Evolutionary conservation across 176 grass and related monocot genomes (phyloP).

Genomic region (Phyllostachys edulis): DNA sequence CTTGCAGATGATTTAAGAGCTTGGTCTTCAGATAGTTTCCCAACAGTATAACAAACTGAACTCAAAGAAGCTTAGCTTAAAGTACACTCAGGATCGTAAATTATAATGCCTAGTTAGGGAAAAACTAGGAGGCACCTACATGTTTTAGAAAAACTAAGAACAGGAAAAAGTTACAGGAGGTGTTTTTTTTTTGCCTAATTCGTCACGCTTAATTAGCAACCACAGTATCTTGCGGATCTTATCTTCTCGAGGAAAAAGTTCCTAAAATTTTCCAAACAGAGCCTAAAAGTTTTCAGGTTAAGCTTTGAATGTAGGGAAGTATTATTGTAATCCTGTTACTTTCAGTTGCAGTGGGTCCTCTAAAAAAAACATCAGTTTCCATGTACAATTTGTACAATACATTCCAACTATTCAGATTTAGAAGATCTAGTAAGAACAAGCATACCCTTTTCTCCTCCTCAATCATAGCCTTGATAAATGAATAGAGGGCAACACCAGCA

Average conservation of each 20-base stretch:
- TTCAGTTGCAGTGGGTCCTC: background rate
- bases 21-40: too few species aligned
- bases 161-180: too few species aligned
- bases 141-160: background rate
- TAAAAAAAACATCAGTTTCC: background rate
- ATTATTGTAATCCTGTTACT: background rate
- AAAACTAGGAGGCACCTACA: background rate
- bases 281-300: background rate
- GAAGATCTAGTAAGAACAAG: constrained; percentile 7
- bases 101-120: too few species aligned
- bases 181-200: too few species aligned
- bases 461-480: constrained; percentile 80
- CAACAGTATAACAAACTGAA: too few species aligned
- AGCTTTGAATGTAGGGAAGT: background rate
- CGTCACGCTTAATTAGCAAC: background rate
- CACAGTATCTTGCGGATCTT: background rate
- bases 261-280: background rate
- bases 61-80: too few species aligned
- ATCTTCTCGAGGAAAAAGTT: background rate
- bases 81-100: too few species aligned
- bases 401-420: constrained; percentile 2
- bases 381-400: constrained; percentile 3
- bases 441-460: constrained; percentile 90
- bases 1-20: too few species aligned
- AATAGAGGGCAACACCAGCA: constrained; percentile 78